Evolutionary conservation across 75 land plant species (phyloP), one percentile per base, ranked within the genome.

Genomic region (Pinus tabuliformis): DNA sequence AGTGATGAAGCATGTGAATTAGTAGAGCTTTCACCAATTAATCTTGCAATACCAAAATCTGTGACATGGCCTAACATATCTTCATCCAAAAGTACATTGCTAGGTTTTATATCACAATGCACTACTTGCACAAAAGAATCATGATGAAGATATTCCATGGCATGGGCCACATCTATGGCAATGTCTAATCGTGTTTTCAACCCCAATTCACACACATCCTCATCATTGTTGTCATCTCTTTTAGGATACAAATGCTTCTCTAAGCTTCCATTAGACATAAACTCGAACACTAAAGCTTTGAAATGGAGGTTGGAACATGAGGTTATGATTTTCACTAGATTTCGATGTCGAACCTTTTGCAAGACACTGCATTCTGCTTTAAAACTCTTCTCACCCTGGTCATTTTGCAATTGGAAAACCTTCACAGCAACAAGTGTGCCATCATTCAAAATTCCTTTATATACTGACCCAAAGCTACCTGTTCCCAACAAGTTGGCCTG

Each of bases 101-200:
- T n/a, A n/a, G n/a, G n/a, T n/a, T n/a, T n/a, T n/a, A n/a, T n/a
- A n/a, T n/a, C n/a, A n/a, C n/a, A n/a, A n/a, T n/a, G n/a, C n/a
- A n/a, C n/a, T n/a, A n/a, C n/a, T n/a, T n/a, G n/a, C 58, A 56
- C 26, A 75, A n/a, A 78, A 18, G 73, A 78, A 68, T 80, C 54
- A 16, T 62, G 83, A 59, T 83, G 83, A 14, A 83, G 78, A 36
- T 83, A 80, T 7, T 84, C 75, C 77, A 83, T 61, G 18, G 83
- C 84, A 15, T 75, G 73, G 16, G 84, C 84, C 17, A 75, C 21
- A 75, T 83, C 83, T 49, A 75, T 80, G 58, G 73, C 83, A 16
- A 83, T 83, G 20, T 80, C 78, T 72, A 83, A 65, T 17, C 83
- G 62, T 20, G 62, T 75, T 14, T 15, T 11, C 4, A 73, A 57